Evolutionary conservation across 176 grass and related monocot genomes (phyloP), one percentile per base, ranked within the genome.

Genomic region (Areca catechu): DNA sequence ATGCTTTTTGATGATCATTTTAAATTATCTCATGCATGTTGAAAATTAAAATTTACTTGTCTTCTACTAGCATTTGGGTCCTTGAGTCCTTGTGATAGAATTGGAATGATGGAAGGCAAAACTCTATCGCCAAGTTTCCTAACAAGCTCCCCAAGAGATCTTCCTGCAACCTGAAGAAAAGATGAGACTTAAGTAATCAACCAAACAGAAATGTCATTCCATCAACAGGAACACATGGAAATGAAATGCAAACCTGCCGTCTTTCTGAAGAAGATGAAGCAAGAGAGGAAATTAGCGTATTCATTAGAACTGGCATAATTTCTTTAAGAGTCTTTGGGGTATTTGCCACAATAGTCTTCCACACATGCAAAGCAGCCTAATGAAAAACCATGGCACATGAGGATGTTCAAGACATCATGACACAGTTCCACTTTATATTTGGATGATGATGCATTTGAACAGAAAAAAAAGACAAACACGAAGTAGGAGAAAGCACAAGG

Each of bases 301-400:
- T 82, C 92, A 97, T 97, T 53, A 97, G 71, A 63, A 97, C 83
- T 55, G 86, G 83, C 92, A 97, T 97, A 63, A 97, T 97, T 80
- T 97, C 92, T 66, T 97, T 97, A 15, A 97, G 69, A 73, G 92
- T 97, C 73, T 71, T 88, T 65, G 92, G 92, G 66, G 92, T 97
- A 82, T 97, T 97, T 72, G 80, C 83, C 65, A 97, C 92, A 25
- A 97, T 91, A 49, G 92, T 97, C 76, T 97, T 97, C 92, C 92
- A 97, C 43, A 97, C 92, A 73, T 97, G 83, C 62, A 97, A 6
- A 56, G 92, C 86, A 60, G 86, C 86, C 92, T 97, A 62, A 68
- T 22, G 27, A 55, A 56, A 34, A 62, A 65, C 23, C 20, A 12
- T n/a, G 21, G 15, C 53, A 70, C n/a, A 79, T 17, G 19, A 29